Evolutionary conservation across 345 rosid genomes (phyloP), one percentile per base, ranked within the genome.

Genomic region (Clarkia xantiana): DNA sequence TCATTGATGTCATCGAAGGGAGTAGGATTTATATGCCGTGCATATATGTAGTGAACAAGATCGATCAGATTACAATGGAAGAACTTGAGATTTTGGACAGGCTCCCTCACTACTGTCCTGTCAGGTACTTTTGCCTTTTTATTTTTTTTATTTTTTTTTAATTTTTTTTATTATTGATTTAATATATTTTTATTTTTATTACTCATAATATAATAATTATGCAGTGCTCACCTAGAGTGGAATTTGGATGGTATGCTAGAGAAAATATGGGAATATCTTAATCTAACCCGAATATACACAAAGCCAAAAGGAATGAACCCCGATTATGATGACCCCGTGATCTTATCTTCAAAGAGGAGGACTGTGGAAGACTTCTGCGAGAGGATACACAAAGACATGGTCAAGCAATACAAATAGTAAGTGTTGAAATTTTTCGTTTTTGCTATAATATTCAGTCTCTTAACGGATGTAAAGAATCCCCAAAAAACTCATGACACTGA

Each of bases 231-330:
- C 69, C 72, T 91, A 58, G 96, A 91, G 64, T 91, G 98, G 98
- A 91, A 91, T 57, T 84, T 90, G 43, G 94, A 90, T 42, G 95
- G 97, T 42, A 76, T 90, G 62, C 72, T 86, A 45, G 94, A 90
- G 18, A 86, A 77, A 74, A 66, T 90, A 64, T 90, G 95, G 95
- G 97, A 90, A 61, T 86, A 90, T 75, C 81, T 90, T 49, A n/a
- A 65, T 59, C 62, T 90, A 44, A 90, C 97, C 70, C 81, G 94
- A 55, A 90, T 90, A 61, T 85, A 80, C 69, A 90, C 97, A 9
- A 90, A 86, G 62, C 97, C 94, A 9, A 90, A 90, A 62, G 97
- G 94, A 47, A 72, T 86, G 95, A 90, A 86, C 63, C 95, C 97
- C 20, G 97, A 90, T 71, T 86, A 90, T 47, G 95, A 86, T 61